These are phyloP conservation scores for Malus sieversii DNA, from an alignment of 306 rosid genomes.

Conservation along the genomic window DNA sequence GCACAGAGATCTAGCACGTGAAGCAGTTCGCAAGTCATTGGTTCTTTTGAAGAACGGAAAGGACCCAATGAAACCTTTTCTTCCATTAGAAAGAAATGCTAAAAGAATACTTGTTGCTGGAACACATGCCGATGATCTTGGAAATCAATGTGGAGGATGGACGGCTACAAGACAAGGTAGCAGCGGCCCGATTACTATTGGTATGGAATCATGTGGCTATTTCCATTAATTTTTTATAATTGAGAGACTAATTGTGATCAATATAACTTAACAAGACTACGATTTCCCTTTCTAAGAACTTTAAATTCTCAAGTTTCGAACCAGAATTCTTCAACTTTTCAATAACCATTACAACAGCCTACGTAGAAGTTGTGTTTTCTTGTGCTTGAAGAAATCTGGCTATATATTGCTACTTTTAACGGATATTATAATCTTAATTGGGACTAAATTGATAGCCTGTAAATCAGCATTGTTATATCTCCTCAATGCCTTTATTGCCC, in stretches of 20 bases:
- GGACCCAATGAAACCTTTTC: constrained; percentile 37
- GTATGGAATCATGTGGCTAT: constrained; percentile 25
- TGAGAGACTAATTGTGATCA: too few species aligned
- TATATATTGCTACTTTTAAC: too few species aligned
- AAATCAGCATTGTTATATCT: neutral
- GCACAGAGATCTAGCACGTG: constrained; percentile 67
- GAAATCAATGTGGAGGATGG: constrained; percentile 93
- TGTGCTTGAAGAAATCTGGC: neutral
- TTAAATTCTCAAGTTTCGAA: neutral
- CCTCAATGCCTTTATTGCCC: neutral
- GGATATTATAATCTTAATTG: too few species aligned
- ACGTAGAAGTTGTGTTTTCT: neutral
- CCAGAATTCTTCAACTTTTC: neutral
- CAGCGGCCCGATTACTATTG: constrained; percentile 43
- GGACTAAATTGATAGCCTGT: neutral
- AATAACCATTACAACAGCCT: neutral
- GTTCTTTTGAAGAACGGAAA: constrained; percentile 76
- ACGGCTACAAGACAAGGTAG: constrained; percentile 50
- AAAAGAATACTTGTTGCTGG: constrained; percentile 71
- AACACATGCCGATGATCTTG: constrained; percentile 77
- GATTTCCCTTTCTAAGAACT: too few species aligned
- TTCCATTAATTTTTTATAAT: neutral
- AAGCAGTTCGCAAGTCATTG: constrained; percentile 71
- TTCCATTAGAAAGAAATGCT: constrained; percentile 52
- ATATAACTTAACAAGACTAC: too few species aligned